Percentiles rank a stretch among this genome's conserved stretches.
Conservation (phyloP, 305 asterid species). For the Petunia hybrid region DNA sequence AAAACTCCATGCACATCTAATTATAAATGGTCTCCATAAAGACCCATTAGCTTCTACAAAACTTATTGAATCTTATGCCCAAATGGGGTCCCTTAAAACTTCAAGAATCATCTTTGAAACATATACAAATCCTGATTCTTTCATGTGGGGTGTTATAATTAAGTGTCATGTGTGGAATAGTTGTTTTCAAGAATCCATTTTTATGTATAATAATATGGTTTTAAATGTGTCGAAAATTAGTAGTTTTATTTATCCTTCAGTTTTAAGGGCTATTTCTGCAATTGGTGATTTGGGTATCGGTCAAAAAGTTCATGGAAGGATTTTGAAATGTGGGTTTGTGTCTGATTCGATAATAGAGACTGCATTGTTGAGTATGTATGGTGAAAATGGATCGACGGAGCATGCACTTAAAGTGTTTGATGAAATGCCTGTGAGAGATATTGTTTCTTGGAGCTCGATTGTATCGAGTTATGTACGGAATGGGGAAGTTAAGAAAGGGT, state of each 20-base stretch:
- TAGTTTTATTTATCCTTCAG: conserved; percentile 69
- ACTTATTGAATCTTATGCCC: conserved; percentile 87
- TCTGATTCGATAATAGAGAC: too few species aligned
- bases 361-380: conserved; percentile 75
- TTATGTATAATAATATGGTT: conserved; percentile 59
- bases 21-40: conserved; percentile 55
- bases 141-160: conserved; percentile 83
- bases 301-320: conserved; percentile 63
- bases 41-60: conserved; percentile 81
- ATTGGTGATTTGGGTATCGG: conserved; percentile 64
- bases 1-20: conserved; percentile 66
- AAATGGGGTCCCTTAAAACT: conserved; percentile 54
- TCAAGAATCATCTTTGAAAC: conserved; percentile 60
- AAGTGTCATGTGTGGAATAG: conserved; percentile 79
- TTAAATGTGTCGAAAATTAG: conserved; percentile 44
- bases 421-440: conserved; percentile 64
- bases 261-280: conserved; percentile 79
- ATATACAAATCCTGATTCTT: conserved; percentile 73
- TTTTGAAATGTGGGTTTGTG: conserved; percentile 71
- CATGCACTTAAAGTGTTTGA: conserved; percentile 69
- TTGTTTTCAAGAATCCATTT: conserved; percentile 62
- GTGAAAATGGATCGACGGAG: conserved; percentile 61
- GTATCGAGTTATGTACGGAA: conserved; percentile 56
- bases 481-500: conserved; percentile 58
- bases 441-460: conserved; percentile 82